Base-by-base conservation (phyloP, 495 filamentous ascomycete species). In the Chaetomium tenue region DNA sequence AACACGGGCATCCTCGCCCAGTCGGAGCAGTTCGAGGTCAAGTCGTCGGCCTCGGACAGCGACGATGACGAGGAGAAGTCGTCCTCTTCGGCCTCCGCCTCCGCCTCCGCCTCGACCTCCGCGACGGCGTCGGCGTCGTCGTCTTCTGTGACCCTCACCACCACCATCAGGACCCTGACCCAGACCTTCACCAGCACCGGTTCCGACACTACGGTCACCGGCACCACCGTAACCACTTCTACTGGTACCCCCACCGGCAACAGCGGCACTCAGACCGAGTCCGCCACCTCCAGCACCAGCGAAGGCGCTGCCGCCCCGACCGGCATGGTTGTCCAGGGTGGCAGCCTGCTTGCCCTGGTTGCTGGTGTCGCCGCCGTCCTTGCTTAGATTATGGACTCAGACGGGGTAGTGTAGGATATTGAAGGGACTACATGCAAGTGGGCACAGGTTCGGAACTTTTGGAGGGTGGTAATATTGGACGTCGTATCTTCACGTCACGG, bases 1-100 rank as follows among this genome's bases (percentile, higher is more conserved):
- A 74, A 68, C 68, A 68, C 63, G 25, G 71, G 72, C 51, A 74
- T 74, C 60, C 66, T 74, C 13, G 72, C 72, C 48, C 72, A 74
- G 68, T 69, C 68, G 30, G 64, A 65, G 63, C 72, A 74, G 68
- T 74, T 74, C 54, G 61, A 72, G 63, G 52, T 66, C 33, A 40
- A 66, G 30, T 44, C 42, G 47, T 58, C 60, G 58, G 40, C 18
- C 16, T 51, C 56, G 39, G 59, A 58, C n/a, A 42, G 58, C 11
- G 59, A 61, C 39, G 39, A 67, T 44, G 55, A 59, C 6, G 59
- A 61, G 2, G 40, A 67, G 61, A 61, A 58, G 5, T 46, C 58
- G n/a, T 15, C 58, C n/a, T 52, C 63, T 30, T 33, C 55, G 2
- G 13, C 58, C 4, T 26, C 55, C 51, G 42, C 52, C 7, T 7